phyloP scores from a whole-genome alignment of 2,329 filamentous ascomycete species.

The Raffaelea deltoideospora region DNA sequence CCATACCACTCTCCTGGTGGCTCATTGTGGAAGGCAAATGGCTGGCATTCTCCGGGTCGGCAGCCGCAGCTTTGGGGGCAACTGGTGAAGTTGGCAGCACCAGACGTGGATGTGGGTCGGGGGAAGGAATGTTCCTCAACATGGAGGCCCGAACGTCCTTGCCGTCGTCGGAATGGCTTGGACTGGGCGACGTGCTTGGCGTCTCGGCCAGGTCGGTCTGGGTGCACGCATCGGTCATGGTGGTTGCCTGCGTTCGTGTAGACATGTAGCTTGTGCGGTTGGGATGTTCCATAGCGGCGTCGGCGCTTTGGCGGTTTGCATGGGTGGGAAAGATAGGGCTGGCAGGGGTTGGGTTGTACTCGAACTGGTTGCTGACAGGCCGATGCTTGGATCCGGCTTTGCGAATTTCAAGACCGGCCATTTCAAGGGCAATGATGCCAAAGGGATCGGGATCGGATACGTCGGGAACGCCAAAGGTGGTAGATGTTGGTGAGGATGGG shows the following conservation, averaged over 20 bases:
- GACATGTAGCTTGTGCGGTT: slow-evolving; percentile 65
- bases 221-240: slow-evolving; percentile 54
- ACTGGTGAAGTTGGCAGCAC: neutral
- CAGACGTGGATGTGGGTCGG: neutral
- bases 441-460: slow-evolving; percentile 79
- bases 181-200: slow-evolving; percentile 39
- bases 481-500: slow-evolving; percentile 18
- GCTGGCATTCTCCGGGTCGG: neutral
- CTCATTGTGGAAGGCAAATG: neutral
- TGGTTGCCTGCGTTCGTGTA: slow-evolving; percentile 50
- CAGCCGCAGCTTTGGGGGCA: neutral
- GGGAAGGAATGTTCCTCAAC: neutral
- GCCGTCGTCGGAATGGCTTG: slow-evolving; percentile 33
- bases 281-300: slow-evolving; percentile 39
- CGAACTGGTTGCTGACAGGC: slow-evolving; percentile 66
- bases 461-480: slow-evolving; percentile 58
- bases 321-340: slow-evolving; percentile 49
- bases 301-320: slow-evolving; percentile 51
- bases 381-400: slow-evolving; percentile 70
- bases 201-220: slow-evolving; percentile 42
- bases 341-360: slow-evolving; percentile 58
- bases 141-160: slow-evolving; percentile 13
- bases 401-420: slow-evolving; percentile 75
- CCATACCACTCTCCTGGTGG: neutral
- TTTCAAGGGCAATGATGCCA: slow-evolving; percentile 78